These are phyloP conservation scores for Ceratobasidium sp. DNA, from an alignment of 1,284 basidiomycete species.

Conservation along the genomic window DNA sequence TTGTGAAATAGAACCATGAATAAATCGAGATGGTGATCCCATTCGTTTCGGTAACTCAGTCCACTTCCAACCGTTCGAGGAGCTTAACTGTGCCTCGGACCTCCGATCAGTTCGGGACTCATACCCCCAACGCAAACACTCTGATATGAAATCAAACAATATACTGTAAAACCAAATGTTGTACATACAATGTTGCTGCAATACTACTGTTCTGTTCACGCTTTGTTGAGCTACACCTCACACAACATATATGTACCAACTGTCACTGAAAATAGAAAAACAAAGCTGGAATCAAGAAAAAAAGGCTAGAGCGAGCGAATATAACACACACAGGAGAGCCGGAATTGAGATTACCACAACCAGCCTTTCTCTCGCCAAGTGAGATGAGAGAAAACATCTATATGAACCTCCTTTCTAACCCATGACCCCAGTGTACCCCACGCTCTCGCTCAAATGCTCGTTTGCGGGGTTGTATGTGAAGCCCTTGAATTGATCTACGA, in stretches of 20 bases:
- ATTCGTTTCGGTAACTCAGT: not conserved
- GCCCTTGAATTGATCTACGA: slow-evolving; percentile 85
- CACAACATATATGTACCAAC: slow-evolving; percentile 13
- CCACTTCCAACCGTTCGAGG: no score
- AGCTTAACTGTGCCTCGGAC: not conserved
- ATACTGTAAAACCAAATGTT: slow-evolving; percentile 4
- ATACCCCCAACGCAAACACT: not conserved
- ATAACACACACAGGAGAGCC: not conserved
- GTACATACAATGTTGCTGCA: slow-evolving; percentile 37
- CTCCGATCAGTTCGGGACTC: not conserved
- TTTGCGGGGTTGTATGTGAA: slow-evolving; percentile 82
- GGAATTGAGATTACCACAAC: not conserved
- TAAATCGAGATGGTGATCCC: no score
- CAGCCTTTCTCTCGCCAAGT: slow-evolving; percentile 5
- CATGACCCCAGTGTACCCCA: slow-evolving; percentile 48
- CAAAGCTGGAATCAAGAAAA: slow-evolving; percentile 7
- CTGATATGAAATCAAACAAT: slow-evolving; percentile 1
- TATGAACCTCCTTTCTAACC: slow-evolving; percentile 29
- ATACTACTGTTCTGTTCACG: slow-evolving; percentile 22
- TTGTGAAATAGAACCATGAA: not conserved
- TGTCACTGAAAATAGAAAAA: no score
- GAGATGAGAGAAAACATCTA: slow-evolving; percentile 7
- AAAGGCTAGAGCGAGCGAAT: not conserved
- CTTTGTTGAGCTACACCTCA: slow-evolving; percentile 15
- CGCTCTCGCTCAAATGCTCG: slow-evolving; percentile 68